A percentile compares a stretch with the other conserved stretches of the same genome.
Conservation (phyloP, 441 rosid species). For the Populus trichocarpa region DNA sequence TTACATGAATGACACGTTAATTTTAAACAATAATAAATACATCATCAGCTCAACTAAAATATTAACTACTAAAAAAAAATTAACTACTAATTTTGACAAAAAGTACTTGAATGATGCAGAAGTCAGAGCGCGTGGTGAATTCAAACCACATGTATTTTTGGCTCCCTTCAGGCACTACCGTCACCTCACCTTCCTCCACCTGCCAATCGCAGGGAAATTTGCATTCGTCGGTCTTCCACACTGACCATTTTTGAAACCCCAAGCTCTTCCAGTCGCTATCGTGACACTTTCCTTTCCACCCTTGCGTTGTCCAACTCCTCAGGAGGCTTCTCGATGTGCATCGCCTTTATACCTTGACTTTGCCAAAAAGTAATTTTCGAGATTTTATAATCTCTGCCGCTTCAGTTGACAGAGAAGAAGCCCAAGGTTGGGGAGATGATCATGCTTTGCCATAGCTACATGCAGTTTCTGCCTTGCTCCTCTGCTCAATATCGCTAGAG, state of each 20-base stretch:
- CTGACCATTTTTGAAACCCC: conserved; percentile 83
- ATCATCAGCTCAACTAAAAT: no score
- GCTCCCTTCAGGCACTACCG: conserved; percentile 90
- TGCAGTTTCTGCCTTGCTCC: conserved; percentile 4
- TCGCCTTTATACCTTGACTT: conserved; percentile 40
- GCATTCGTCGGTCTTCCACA: conserved; percentile 87
- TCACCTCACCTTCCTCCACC: conserved; percentile 95
- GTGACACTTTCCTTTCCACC: conserved; percentile 66
- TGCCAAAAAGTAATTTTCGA: conserved; percentile 10
- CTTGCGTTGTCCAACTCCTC: conserved; percentile 82
- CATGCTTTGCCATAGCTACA: conserved; percentile 42
- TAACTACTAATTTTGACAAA: no score
- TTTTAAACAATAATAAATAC: no score
- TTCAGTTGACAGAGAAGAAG: conserved; percentile 22
- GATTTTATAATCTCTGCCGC: conserved; percentile 16
- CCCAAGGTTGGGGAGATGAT: conserved; percentile 29
- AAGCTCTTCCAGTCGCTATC: conserved; percentile 53
- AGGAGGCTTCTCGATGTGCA: conserved; percentile 57
- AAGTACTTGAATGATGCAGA: no score
- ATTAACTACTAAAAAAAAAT: no score
- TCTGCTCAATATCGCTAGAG: conserved; percentile 14
- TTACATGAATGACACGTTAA: no score
- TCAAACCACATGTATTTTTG: conserved; percentile 66
- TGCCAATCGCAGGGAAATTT: conserved; percentile 94
- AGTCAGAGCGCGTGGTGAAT: conserved; percentile 46